These are phyloP conservation scores for Suillus plorans DNA, from an alignment of 768 basidiomycete species.

Conservation along the genomic window DNA sequence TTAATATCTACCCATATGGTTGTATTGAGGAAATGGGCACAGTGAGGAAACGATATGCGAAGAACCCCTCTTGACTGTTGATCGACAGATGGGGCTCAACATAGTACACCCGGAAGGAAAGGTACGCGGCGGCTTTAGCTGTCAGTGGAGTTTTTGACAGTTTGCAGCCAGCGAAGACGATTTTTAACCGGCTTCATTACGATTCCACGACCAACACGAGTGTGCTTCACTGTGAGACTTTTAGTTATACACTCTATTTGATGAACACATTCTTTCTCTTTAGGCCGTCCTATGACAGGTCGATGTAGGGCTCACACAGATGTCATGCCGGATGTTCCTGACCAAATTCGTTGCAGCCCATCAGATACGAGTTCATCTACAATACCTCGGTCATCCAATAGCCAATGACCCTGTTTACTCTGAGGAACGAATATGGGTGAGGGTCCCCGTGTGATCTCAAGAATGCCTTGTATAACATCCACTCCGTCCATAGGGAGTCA, in stretches of 20 bases:
- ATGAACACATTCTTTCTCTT: slow-evolving; percentile 6
- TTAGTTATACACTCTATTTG: neutral
- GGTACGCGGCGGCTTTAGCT: slow-evolving; percentile 14
- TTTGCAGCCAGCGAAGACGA: slow-evolving; percentile 78
- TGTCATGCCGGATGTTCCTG: neutral
- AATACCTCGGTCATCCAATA: slow-evolving; percentile 90
- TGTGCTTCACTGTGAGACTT: slow-evolving; percentile 72
- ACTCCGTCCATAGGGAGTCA: slow-evolving; percentile 52
- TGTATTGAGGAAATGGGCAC: neutral
- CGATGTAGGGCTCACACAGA: slow-evolving; percentile 60
- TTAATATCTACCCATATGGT: neutral
- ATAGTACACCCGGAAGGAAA: slow-evolving; percentile 96
- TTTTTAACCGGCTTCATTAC: slow-evolving; percentile 82
- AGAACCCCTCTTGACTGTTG: slow-evolving; percentile 85
- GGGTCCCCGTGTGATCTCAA: slow-evolving; percentile 13
- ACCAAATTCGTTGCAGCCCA: slow-evolving; percentile 59
- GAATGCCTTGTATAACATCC: neutral
- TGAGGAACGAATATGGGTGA: slow-evolving; percentile 73
- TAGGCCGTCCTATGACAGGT: slow-evolving; percentile 88
- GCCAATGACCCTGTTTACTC: slow-evolving; percentile 96
- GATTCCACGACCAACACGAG: slow-evolving; percentile 79
- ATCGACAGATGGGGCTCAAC: slow-evolving; percentile 95
- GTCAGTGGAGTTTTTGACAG: neutral
- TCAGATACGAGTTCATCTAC: slow-evolving; percentile 95
- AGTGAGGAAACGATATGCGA: slow-evolving; percentile 85